These are phyloP conservation scores for Sporothrix protearum DNA, from an alignment of 2,329 filamentous ascomycete species.

Conservation along the genomic window DNA sequence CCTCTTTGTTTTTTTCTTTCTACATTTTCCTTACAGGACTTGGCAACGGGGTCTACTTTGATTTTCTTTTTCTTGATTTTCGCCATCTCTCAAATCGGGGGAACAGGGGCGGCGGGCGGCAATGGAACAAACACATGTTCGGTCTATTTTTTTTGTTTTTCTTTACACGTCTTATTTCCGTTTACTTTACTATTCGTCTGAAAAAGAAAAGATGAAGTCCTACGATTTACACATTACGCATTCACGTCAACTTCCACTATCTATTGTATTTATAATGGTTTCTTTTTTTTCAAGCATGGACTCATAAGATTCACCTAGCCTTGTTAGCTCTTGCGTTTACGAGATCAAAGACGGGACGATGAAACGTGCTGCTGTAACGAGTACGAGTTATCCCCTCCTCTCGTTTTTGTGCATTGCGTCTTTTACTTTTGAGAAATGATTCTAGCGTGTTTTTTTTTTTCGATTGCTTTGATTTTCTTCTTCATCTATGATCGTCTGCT, in stretches of 20 bases:
- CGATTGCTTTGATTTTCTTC: neutral
- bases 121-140: constrained; percentile 5
- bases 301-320: neutral
- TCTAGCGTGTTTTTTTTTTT: constrained; percentile 6
- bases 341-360: neutral
- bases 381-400: neutral
- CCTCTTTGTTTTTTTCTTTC: constrained; percentile 22
- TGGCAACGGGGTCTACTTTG: constrained; percentile 20
- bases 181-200: neutral
- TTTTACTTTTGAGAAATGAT: neutral
- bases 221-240: neutral
- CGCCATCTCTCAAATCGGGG: neutral
- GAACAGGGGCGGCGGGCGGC: neutral
- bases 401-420: neutral
- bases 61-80: constrained; percentile 22
- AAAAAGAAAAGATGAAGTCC: constrained; percentile 4
- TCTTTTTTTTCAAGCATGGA: neutral
- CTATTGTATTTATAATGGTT: neutral
- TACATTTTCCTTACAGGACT: constrained; percentile 26
- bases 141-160: neutral
- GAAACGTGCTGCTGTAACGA: neutral
- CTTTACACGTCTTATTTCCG: neutral
- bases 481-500: neutral
- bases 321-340: neutral
- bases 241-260: neutral